Evolutionary conservation across 805 yeast species (phyloP), one percentile per base, ranked within the genome.

Genomic region (Metschnikowia lochheadii): DNA sequence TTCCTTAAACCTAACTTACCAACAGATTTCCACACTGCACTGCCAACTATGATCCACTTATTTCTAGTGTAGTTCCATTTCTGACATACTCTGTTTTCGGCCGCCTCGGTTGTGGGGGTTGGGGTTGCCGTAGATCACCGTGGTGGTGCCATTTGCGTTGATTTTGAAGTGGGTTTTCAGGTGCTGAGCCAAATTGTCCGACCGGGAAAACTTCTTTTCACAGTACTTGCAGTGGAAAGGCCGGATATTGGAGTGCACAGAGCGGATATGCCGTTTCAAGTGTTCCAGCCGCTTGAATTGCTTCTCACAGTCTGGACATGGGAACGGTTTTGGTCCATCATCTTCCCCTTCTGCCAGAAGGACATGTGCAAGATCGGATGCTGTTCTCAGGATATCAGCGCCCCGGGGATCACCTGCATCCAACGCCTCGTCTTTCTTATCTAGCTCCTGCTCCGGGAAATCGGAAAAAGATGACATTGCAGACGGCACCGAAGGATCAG

Each of bases 221-320:
- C 77, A 73, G 55, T 68, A 70, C 52, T 72, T 72, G 59, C 77
- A 73, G 52, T 70, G 76, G 60, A 72, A 72, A 2, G 77, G 77
- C 15, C 77, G 60, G 48, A 72, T 70, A 53, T 70, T 72, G n/a
- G 74, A 68, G 58, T 73, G 77, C 39, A 73, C 77, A 3, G 75
- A 69, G 40, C 77, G 58, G 43, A 70, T 64, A 51, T 73, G 77
- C 36, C 77, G 61, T 55, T 73, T 73, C 53, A 73, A 62, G 58
- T 73, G 77, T 56, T 73, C 77, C 37, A 71, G 68, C 38, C 77
- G 58, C 59, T 73, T 73, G 60, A 73, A 73, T 51, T 69, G 74
- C 57, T 72, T 73, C 39, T 63, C 66, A 55, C 77, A 73, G 43
- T 72, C 72, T 3, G 68, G 68, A 52, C 77, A 73, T 20, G 75